phyloP scores from a whole-genome alignment of 2,329 filamentous ascomycete genomes.

The Colletotrichum limetticola region DNA sequence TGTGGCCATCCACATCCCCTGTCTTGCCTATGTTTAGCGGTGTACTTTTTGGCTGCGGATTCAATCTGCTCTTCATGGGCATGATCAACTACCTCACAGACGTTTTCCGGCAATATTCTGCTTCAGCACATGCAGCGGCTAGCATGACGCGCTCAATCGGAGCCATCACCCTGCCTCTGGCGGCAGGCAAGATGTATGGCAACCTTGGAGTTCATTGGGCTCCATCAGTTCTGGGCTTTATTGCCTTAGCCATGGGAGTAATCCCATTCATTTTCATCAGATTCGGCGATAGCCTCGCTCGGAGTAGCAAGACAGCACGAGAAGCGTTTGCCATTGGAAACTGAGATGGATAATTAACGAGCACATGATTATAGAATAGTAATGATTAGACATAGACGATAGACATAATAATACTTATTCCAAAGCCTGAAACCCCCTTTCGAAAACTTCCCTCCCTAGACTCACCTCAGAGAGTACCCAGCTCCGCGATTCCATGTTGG shows the following conservation, averaged over 20 bases:
- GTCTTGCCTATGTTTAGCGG: slow-evolving; percentile 51
- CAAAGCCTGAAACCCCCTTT: too few species aligned
- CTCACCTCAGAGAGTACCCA: too few species aligned
- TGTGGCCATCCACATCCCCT: slow-evolving; percentile 48
- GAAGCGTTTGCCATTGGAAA: slow-evolving; percentile 15
- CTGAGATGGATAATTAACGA: background rate
- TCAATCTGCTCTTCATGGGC: slow-evolving; percentile 48
- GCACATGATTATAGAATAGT: background rate
- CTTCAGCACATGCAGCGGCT: slow-evolving; percentile 48
- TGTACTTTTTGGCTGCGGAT: slow-evolving; percentile 55
- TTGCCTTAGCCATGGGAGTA: slow-evolving; percentile 42
- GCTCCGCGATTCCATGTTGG: too few species aligned
- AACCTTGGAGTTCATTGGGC: slow-evolving; percentile 48
- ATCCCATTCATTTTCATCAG: slow-evolving; percentile 47
- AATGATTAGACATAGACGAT: background rate
- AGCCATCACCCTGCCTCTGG: slow-evolving; percentile 46
- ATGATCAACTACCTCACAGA: slow-evolving; percentile 50
- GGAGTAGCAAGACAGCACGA: slow-evolving; percentile 38
- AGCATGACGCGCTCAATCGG: slow-evolving; percentile 47
- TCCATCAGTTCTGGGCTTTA: slow-evolving; percentile 46
- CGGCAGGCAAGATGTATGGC: slow-evolving; percentile 45
- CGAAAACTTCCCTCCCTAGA: too few species aligned
- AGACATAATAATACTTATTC: background rate
- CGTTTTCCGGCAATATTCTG: slow-evolving; percentile 45
- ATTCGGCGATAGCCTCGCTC: slow-evolving; percentile 43